A percentile compares a stretch with the other conserved stretches of the same genome.
phyloP scores from a whole-genome alignment of 2,329 filamentous ascomycete genomes.

The Bisporella sp. region DNA sequence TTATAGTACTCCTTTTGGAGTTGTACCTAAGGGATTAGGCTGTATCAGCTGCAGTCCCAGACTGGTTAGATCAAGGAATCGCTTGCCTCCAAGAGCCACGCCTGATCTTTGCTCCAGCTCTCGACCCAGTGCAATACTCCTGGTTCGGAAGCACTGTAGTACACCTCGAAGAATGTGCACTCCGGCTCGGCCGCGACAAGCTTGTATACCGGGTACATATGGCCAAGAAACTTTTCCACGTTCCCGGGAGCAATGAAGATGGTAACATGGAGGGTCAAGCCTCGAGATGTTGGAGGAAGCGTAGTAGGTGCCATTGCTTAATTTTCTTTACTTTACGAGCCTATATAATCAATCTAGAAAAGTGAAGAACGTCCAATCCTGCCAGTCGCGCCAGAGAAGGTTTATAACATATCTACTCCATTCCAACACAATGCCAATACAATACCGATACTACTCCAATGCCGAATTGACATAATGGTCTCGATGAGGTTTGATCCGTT shows the following conservation, averaged over 20 bases:
- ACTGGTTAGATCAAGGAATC: background rate
- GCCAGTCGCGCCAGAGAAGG: too few relatives aligned
- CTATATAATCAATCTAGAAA: too few relatives aligned
- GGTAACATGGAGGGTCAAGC: slow-evolving; percentile 6
- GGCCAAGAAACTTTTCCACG: slow-evolving; percentile 6
- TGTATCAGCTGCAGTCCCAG: background rate
- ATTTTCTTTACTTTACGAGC: too few relatives aligned
- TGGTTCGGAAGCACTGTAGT: slow-evolving; percentile 28
- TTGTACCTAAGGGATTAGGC: background rate
- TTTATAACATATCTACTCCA: too few relatives aligned
- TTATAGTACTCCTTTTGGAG: slow-evolving; percentile 7
- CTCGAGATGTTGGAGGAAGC: background rate
- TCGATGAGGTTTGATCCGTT: too few relatives aligned
- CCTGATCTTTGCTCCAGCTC: slow-evolving; percentile 27
- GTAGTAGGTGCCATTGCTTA: too few relatives aligned
- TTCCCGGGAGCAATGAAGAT: slow-evolving; percentile 4
- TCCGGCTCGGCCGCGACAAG: slow-evolving; percentile 35
- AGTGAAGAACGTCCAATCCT: too few relatives aligned
- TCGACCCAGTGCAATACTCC: slow-evolving; percentile 34
- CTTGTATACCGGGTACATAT: slow-evolving; percentile 33
- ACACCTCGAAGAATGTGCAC: slow-evolving; percentile 39
- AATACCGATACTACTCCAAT: too few relatives aligned
- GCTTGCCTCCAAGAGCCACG: slow-evolving; percentile 5
- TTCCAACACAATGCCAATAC: too few relatives aligned
- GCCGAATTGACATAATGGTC: too few relatives aligned